Evolutionary conservation across 768 basidiomycete species (phyloP).

Genomic region (Suillus hirtellus): DNA sequence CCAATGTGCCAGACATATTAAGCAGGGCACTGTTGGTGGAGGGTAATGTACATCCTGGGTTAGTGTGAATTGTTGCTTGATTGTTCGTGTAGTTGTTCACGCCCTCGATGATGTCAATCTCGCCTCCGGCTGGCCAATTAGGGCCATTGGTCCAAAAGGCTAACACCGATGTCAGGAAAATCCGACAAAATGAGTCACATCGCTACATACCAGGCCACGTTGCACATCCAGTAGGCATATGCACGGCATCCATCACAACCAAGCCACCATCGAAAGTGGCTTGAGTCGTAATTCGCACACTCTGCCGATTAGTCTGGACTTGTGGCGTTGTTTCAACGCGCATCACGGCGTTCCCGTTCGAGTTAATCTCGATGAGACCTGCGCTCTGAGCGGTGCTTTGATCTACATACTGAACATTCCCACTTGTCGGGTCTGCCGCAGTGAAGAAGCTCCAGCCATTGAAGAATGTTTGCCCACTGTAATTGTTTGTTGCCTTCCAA

Average conservation of each 20-base stretch:
- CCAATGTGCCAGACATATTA: slow-evolving; percentile 61
- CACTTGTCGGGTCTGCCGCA: slow-evolving; percentile 73
- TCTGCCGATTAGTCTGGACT: slow-evolving; percentile 67
- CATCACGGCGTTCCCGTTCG: slow-evolving; percentile 81
- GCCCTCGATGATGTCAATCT: slow-evolving; percentile 86
- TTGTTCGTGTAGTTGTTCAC: slow-evolving; percentile 79
- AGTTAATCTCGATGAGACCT: slow-evolving; percentile 67
- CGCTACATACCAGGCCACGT: slow-evolving; percentile 64
- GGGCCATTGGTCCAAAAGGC: slow-evolving; percentile 56
- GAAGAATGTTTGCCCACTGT: slow-evolving; percentile 75
- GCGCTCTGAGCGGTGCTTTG: slow-evolving; percentile 56
- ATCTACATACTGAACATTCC: slow-evolving; percentile 67
- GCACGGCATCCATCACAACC: slow-evolving; percentile 79
- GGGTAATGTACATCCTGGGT: slow-evolving; percentile 65
- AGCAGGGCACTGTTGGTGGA: slow-evolving; percentile 47
- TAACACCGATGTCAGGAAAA: slow-evolving; percentile 6
- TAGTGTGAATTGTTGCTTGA: slow-evolving; percentile 82
- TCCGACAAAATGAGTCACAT: background rate
- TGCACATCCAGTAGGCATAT: slow-evolving; percentile 90
- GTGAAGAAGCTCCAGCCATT: slow-evolving; percentile 78
- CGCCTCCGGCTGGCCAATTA: slow-evolving; percentile 51
- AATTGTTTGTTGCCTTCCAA: slow-evolving; percentile 60
- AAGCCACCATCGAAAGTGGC: slow-evolving; percentile 63
- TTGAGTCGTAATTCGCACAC: slow-evolving; percentile 75
- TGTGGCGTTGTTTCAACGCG: slow-evolving; percentile 79